Base-by-base conservation (phyloP, 768 basidiomycete genomes). In the Rickenella mellea region DNA sequence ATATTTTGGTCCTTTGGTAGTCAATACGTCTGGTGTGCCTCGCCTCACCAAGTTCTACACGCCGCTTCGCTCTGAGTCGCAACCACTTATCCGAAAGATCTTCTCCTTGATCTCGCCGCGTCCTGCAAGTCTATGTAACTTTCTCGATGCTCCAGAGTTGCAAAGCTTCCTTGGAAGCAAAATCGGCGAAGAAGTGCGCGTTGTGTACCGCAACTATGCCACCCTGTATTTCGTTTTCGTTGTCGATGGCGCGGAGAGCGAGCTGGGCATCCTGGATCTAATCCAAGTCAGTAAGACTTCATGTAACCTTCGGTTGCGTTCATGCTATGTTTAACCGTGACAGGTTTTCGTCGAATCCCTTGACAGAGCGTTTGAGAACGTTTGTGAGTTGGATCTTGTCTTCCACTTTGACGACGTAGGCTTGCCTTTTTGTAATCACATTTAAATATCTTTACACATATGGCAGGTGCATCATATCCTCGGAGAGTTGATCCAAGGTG, bases 221-320 rank as follows among this genome's bases (percentile, higher is more conserved):
- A 98, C 94, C 2, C 72, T 99, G 28, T 91, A 89, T 63, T 98
- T 99, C 55, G 91, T 94, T 10, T 93, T 98, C 60, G 89, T 98
- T 5, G 93, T 98, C 5, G 94, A 98, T 56, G 80, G 81, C 21
- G 86, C 89, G 14, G 96, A 99, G 66, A 97, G 92, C 54, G 96
- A 98, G 63, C 72, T 99, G 19, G 96, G 94, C 3, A 84, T 98
- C 49, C 65, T 99, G 33, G 96, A 99, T 57, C 65, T 99, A 47
- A 97, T 99, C 39, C 96, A 99, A 73, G 93, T 92, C 53, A 45
- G 78, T 45, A 1, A 36, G 25, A 24, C 27, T 24, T 26, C 17
- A 14, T n/a, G 10, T 30, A 30, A 10, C 15, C 15, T 25, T 26
- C 25, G 15, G 28, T 4, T 32, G 32, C 14, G 11, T 12, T 11